Conservation (phyloP, 2,329 filamentous ascomycete genomes). For the Chalaropsis ovoidea region DNA sequence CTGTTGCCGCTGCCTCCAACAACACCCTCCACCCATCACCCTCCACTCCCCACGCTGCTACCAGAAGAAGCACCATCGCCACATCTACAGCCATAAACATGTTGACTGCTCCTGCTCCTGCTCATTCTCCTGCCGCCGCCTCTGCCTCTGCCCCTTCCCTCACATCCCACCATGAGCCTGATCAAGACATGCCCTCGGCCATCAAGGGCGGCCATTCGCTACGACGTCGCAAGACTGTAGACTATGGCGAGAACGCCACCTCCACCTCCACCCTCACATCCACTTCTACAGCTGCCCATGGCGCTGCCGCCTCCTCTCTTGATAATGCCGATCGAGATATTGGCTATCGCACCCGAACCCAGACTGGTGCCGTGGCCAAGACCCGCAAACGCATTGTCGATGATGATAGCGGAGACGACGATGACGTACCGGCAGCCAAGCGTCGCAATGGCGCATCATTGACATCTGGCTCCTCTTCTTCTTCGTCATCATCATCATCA, state of each 20-base stretch:
- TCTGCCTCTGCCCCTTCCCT: constrained; percentile 8
- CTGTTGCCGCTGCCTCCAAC: not conserved
- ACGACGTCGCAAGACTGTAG: constrained; percentile 46
- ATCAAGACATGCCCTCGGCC: constrained; percentile 17
- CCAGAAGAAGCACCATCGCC: constrained; percentile 10
- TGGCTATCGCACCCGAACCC: constrained; percentile 21
- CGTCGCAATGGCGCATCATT: constrained; percentile 14
- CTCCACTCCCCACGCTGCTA: not conserved
- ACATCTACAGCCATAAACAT: constrained; percentile 1
- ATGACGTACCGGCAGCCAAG: constrained; percentile 13
- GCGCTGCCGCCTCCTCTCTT: constrained; percentile 27
- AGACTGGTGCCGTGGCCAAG: constrained; percentile 20
- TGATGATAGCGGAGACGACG: constrained; percentile 18
- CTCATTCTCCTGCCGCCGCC: too few species aligned
- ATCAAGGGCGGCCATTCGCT: constrained; percentile 49
- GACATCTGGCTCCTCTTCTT: constrained; percentile 6
- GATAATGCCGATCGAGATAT: not conserved
- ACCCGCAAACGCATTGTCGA: constrained; percentile 21
- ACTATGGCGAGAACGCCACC: constrained; percentile 44
- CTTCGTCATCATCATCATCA: not conserved
- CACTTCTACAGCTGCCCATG: constrained; percentile 26
- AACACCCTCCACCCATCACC: not conserved
- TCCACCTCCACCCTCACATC: constrained; percentile 29
- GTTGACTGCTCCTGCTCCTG: constrained; percentile 6
- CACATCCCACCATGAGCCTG: constrained; percentile 13